phyloP scores from a whole-genome alignment of 2,329 filamentous ascomycete species.

The Cyclaneusma minus region DNA sequence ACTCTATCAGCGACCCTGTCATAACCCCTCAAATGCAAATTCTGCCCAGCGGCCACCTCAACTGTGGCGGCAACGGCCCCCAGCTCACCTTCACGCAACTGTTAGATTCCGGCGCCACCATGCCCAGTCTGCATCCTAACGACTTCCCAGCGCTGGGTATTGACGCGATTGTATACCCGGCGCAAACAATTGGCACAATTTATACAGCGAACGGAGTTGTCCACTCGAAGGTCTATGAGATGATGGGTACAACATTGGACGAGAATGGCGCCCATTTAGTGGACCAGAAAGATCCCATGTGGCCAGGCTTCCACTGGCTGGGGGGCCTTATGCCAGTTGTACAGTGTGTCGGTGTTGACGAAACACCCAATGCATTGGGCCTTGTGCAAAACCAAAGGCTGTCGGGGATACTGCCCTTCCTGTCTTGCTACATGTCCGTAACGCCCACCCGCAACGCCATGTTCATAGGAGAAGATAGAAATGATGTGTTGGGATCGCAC shows the following conservation, averaged over 20 bases:
- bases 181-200: conserved; percentile 17
- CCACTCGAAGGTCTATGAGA: conserved; percentile 19
- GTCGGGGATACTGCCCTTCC: conserved; percentile 26
- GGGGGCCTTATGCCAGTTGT: not conserved
- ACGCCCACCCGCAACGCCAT: conserved; percentile 21
- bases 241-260: conserved; percentile 19
- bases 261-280: conserved; percentile 12
- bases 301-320: conserved; percentile 2
- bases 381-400: conserved; percentile 16
- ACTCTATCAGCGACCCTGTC: not conserved
- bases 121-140: conserved; percentile 20
- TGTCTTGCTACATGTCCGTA: conserved; percentile 24
- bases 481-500: conserved; percentile 25
- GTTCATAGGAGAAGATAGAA: conserved; percentile 26
- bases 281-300: conserved; percentile 10
- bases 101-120: conserved; percentile 27
- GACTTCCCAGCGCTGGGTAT: conserved; percentile 23
- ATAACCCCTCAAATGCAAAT: not conserved
- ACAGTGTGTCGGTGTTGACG: too few species aligned
- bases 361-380: conserved; percentile 2
- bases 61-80: conserved; percentile 11
- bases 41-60: conserved; percentile 4
- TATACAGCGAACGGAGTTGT: conserved; percentile 9
- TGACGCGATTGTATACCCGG: conserved; percentile 19
- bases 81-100: conserved; percentile 20